These are phyloP conservation scores for Cladosporium sp. DNA, from an alignment of 2,329 filamentous ascomycete genomes.

Conservation along the genomic window DNA sequence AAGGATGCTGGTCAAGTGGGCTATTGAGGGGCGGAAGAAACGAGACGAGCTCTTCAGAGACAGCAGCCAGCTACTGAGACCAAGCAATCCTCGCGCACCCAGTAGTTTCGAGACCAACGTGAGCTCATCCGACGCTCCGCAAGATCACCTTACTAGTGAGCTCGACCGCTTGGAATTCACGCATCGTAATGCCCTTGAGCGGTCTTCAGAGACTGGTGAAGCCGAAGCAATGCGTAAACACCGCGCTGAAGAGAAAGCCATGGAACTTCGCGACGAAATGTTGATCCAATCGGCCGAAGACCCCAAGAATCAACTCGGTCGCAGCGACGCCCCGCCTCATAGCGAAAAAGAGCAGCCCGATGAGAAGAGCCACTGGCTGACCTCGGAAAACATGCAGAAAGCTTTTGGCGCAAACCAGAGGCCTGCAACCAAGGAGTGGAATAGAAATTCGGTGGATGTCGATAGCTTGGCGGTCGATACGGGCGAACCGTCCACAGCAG, in stretches of 20 bases:
- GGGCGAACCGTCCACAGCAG: background rate
- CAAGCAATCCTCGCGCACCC: slow-evolving; percentile 15
- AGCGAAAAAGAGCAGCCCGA: slow-evolving; percentile 13
- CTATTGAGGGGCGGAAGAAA: slow-evolving; percentile 40
- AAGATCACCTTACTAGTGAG: slow-evolving; percentile 30
- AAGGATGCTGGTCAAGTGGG: slow-evolving; percentile 69
- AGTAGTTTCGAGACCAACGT: slow-evolving; percentile 20
- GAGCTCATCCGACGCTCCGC: slow-evolving; percentile 22
- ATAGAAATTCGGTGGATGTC: slow-evolving; percentile 13
- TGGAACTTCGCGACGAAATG: slow-evolving; percentile 51
- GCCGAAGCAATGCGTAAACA: slow-evolving; percentile 45
- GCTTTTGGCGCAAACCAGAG: slow-evolving; percentile 18
- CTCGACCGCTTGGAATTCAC: slow-evolving; percentile 33
- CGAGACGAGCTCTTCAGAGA: slow-evolving; percentile 22
- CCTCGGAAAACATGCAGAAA: slow-evolving; percentile 31
- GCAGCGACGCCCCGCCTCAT: slow-evolving; percentile 15
- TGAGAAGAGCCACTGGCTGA: slow-evolving; percentile 16
- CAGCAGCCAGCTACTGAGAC: slow-evolving; percentile 14
- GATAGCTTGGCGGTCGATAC: slow-evolving; percentile 15
- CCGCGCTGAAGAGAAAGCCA: slow-evolving; percentile 53
- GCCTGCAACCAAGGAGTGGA: slow-evolving; percentile 12
- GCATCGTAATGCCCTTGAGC: slow-evolving; percentile 36
- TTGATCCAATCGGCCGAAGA: slow-evolving; percentile 46
- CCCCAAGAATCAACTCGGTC: slow-evolving; percentile 27
- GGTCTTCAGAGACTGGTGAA: slow-evolving; percentile 40